These are phyloP conservation scores for Millerozyma acaciae DNA, from an alignment of 805 yeast species.

Conservation along the genomic window DNA sequence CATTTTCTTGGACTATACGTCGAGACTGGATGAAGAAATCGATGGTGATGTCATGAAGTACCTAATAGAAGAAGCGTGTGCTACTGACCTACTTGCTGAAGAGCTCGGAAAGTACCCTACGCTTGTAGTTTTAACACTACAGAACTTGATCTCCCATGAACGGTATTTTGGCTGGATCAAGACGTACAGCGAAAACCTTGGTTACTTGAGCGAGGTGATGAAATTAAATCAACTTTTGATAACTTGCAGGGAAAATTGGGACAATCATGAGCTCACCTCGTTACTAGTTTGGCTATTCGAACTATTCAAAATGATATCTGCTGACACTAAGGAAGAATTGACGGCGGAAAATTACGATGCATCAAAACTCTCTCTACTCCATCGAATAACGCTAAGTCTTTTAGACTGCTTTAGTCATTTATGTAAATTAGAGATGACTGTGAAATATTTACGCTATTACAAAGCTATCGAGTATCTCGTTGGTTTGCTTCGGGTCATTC, in stretches of 20 bases:
- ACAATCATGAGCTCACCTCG: slow-evolving; percentile 30
- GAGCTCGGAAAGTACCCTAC: slow-evolving; percentile 11
- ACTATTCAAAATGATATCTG: slow-evolving; percentile 18
- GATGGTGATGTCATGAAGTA: slow-evolving; percentile 5
- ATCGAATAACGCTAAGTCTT: slow-evolving; percentile 17
- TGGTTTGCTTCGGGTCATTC: slow-evolving; percentile 36
- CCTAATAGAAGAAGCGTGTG: slow-evolving; percentile 8
- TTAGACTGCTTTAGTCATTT: slow-evolving; percentile 43
- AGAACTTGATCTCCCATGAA: slow-evolving; percentile 25
- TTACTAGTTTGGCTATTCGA: slow-evolving; percentile 41
- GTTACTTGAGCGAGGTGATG: slow-evolving; percentile 13
- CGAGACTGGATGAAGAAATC: slow-evolving; percentile 12
- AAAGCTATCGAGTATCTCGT: slow-evolving; percentile 32
- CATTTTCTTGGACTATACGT: slow-evolving; percentile 6
- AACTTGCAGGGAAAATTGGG: slow-evolving; percentile 40
- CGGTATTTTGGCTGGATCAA: slow-evolving; percentile 24
- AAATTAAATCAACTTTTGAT: slow-evolving; percentile 31
- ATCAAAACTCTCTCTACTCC: slow-evolving; percentile 9
- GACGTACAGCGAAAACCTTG: background rate
- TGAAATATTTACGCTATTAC: slow-evolving; percentile 40
- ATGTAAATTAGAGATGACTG: slow-evolving; percentile 36
- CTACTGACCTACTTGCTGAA: slow-evolving; percentile 9
- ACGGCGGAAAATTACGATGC: slow-evolving; percentile 9
- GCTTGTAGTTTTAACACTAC: slow-evolving; percentile 18
- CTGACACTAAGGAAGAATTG: slow-evolving; percentile 13